Base-by-base conservation (phyloP, 352 stramenopile genomes). In the Globisporangium nagaii region DNA sequence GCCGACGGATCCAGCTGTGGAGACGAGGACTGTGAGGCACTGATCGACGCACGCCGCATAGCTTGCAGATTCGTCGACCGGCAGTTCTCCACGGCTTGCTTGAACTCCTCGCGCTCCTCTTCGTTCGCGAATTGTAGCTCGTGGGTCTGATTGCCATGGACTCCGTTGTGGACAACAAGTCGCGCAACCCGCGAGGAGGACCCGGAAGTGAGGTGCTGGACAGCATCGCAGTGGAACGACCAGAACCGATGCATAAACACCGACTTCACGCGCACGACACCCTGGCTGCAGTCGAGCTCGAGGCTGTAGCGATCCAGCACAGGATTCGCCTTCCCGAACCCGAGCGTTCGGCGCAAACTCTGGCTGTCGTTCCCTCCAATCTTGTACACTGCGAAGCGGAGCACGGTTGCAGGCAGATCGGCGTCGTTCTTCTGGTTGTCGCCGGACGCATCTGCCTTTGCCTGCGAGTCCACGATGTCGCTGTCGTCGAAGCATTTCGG, bases 221-320 rank as follows among this genome's bases (percentile, higher is more conserved):
- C 74, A 0, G 70, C 71, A 31, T 89, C 76, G 53, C 80, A 90
- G 31, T 80, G 81, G 51, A 92, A 92, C 27, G 75, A 84, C 73
- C 79, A 91, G 44, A 79, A 86, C 10, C 79, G 77, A 57, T 90
- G 79, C 77, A 88, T 88, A 47, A 91, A 90, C 6, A 94, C 80
- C 3, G 79, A 91, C 53, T 90, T 91, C 10, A 84, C 75, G 41
- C 72, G 77, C 28, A 92, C 77, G 15, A 91, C 70, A 25, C 75
- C 74, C 57, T 89, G 78, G 20, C 68, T 63, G 36, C 77, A 84
- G 60, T 90, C 78, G 11, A 94, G 70, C 53, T 90, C 79, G 19
- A 94, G 60, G 9, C 79, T 90, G 57, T 89, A 94, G 3, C 84
- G 73, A 52, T 93, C 77, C 6, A 91, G 55, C 22, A 88, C 62